A percentile compares a stretch with the other conserved stretches of the same genome.
These are phyloP conservation scores for Acanthochlamys bracteata DNA, from an alignment of 106 monocot genomes.

Conservation along the genomic window DNA sequence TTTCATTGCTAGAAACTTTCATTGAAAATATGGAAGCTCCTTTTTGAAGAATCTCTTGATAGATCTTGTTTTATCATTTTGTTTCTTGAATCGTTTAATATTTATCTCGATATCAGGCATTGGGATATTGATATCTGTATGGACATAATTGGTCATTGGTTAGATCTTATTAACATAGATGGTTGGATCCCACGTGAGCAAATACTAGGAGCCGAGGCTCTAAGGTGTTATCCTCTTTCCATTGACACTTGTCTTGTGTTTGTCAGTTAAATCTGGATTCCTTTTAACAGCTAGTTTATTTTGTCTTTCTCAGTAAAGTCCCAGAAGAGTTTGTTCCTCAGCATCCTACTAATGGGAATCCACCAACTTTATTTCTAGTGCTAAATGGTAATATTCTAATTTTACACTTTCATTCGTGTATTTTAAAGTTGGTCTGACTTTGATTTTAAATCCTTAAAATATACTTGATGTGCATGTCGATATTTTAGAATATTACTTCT, in stretches of 20 bases:
- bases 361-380: constrained; percentile 87
- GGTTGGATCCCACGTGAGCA: constrained; percentile 99
- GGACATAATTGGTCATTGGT: constrained; percentile 98
- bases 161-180: constrained; percentile 88
- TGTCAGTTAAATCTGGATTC: background rate
- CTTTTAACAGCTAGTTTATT: background rate
- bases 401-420: no score
- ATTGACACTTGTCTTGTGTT: background rate
- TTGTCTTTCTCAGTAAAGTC: constrained; percentile 64
- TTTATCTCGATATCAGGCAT: constrained; percentile 28
- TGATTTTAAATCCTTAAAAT: no score
- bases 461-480: no score
- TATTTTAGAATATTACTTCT: no score
- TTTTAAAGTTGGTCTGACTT: no score
- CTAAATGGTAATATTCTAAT: constrained; percentile 74
- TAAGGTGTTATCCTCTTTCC: constrained; percentile 46
- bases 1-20: background rate
- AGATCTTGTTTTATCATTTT: no score
- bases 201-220: constrained; percentile 90
- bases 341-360: constrained; percentile 92
- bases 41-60: background rate
- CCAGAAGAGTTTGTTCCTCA: constrained; percentile 91
- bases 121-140: constrained; percentile 82
- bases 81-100: background rate
- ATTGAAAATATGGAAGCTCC: background rate